phyloP scores from a whole-genome alignment of 352 stramenopile species.

The Thalassiosira hispida region DNA sequence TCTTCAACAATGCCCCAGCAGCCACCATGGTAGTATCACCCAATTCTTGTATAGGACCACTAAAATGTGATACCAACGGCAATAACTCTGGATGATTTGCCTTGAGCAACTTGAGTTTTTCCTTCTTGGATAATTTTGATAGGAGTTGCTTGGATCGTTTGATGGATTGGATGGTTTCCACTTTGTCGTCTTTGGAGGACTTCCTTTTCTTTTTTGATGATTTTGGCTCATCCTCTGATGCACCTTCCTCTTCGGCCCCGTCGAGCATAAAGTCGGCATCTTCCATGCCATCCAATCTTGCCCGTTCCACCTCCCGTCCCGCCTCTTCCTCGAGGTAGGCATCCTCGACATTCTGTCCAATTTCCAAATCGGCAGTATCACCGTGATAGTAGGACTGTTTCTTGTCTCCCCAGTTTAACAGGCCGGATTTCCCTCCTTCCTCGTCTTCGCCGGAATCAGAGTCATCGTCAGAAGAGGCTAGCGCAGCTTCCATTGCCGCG shows the following conservation, averaged over 20 bases:
- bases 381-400: constrained; percentile 79
- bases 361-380: constrained; percentile 86
- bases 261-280: constrained; percentile 82
- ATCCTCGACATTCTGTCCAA: constrained; percentile 85
- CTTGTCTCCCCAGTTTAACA: constrained; percentile 76
- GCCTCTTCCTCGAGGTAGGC: constrained; percentile 84
- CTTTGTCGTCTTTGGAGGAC: constrained; percentile 7
- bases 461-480: constrained; percentile 16
- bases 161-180: constrained; percentile 30
- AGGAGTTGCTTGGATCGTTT: constrained; percentile 43
- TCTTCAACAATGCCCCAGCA: constrained; percentile 53
- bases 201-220: constrained; percentile 35
- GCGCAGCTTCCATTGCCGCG: constrained; percentile 1
- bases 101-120: constrained; percentile 71
- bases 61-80: constrained; percentile 74
- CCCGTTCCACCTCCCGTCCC: constrained; percentile 73
- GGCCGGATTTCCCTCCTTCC: constrained; percentile 34
- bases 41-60: constrained; percentile 52
- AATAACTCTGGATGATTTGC: constrained; percentile 78
- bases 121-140: constrained; percentile 63
- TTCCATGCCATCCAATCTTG: constrained; percentile 71
- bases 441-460: constrained; percentile 53
- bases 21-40: constrained; percentile 56
- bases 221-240: constrained; percentile 9
- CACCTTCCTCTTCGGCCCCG: constrained; percentile 38